Percentiles rank a stretch among this genome's conserved stretches.
These are phyloP conservation scores for Astrothelium subdiscretum DNA, from an alignment of 495 filamentous ascomycete species.

Conservation along the genomic window DNA sequence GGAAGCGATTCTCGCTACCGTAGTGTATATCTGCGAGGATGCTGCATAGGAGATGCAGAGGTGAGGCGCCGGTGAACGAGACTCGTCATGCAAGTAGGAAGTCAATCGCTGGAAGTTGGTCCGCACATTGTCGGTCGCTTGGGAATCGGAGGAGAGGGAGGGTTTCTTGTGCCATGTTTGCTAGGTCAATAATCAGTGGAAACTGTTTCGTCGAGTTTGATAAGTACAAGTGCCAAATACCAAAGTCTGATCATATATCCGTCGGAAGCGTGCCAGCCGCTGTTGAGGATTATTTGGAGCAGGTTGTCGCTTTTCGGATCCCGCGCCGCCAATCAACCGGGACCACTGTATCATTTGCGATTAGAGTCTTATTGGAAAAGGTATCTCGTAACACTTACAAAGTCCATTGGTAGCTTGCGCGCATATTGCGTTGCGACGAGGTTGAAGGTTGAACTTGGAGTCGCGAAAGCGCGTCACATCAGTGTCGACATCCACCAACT, in stretches of 20 bases:
- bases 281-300: conserved; percentile 66
- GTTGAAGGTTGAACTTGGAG: not conserved
- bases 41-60: conserved; percentile 77
- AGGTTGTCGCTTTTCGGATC: conserved; percentile 46
- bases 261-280: conserved; percentile 81
- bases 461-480: not conserved
- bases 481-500: not conserved
- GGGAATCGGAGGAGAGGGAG: conserved; percentile 40
- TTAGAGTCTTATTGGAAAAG: not conserved
- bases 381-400: conserved; percentile 5
- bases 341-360: conserved; percentile 52
- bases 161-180: conserved; percentile 66
- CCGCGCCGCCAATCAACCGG: conserved; percentile 75
- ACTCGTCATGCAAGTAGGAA: conserved; percentile 75
- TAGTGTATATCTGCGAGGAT: conserved; percentile 73
- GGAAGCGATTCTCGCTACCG: conserved; percentile 73
- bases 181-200: conserved; percentile 31
- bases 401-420: conserved; percentile 8
- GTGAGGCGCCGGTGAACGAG: conserved; percentile 73
- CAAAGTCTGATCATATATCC: conserved; percentile 72
- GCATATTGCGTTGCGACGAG: not conserved
- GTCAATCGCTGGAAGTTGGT: conserved; percentile 56
- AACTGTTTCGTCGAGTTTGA: not conserved
- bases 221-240: conserved; percentile 39
- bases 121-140: conserved; percentile 39